Evolutionary conservation across 2,329 filamentous ascomycete genomes (phyloP).

Genomic region (Neoascochyta sp.): DNA sequence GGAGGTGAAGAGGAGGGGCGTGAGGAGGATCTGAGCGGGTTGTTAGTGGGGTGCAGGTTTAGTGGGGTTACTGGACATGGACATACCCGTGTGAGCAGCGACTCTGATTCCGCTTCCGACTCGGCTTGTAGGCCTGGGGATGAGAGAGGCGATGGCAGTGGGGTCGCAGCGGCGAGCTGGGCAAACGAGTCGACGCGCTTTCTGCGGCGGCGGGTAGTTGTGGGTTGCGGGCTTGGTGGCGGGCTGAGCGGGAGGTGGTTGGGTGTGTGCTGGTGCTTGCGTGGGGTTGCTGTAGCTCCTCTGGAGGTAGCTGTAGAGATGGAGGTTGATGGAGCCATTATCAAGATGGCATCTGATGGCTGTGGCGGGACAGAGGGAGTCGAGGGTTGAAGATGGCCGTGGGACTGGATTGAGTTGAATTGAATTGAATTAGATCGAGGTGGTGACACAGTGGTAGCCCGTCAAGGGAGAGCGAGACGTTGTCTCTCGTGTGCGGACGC

Average conservation of each 20-base stretch:
- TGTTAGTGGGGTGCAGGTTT: neutral
- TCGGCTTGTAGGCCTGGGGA: constrained; percentile 20
- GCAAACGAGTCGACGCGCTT: constrained; percentile 32
- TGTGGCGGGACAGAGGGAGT: no score
- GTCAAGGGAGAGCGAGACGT: no score
- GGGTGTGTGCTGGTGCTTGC: constrained; percentile 10
- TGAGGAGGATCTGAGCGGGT: constrained; percentile 49
- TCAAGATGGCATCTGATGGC: no score
- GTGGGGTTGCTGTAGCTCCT: constrained; percentile 11
- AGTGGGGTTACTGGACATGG: neutral
- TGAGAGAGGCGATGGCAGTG: constrained; percentile 18
- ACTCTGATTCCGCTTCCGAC: constrained; percentile 16
- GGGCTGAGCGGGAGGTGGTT: constrained; percentile 24
- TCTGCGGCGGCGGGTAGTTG: constrained; percentile 16
- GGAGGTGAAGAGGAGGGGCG: constrained; percentile 60
- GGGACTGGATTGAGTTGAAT: no score
- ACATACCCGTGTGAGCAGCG: constrained; percentile 25
- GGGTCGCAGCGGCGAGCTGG: constrained; percentile 24
- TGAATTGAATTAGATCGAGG: no score
- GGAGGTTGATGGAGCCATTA: no score
- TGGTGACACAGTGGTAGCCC: no score
- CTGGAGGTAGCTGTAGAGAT: no score
- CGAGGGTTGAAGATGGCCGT: no score
- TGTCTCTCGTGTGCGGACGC: no score
- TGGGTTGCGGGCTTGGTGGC: constrained; percentile 28